A percentile compares a stretch with the other conserved stretches of the same genome.
phyloP scores from a whole-genome alignment of 306 rosid species.

The Cyamopsis tetragonoloba region DNA sequence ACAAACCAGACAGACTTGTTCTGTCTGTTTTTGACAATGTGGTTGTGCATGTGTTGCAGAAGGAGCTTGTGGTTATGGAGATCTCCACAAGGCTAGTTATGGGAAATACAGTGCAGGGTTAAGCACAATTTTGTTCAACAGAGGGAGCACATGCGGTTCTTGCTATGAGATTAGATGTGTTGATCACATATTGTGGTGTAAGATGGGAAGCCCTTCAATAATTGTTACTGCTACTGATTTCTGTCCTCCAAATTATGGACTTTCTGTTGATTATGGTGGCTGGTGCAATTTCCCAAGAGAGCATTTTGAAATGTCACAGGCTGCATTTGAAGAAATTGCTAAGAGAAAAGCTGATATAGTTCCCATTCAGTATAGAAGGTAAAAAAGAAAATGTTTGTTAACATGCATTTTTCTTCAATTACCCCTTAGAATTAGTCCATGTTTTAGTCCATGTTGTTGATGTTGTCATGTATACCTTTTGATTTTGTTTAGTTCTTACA shows the following conservation, averaged over 20 bases:
- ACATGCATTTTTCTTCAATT: no score
- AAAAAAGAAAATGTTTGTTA: constrained; percentile 1
- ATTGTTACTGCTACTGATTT: constrained; percentile 91
- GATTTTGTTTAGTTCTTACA: no score
- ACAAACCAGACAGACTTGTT: no score
- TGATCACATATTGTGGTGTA: constrained; percentile 91
- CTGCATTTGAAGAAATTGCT: constrained; percentile 81
- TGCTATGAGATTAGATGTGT: constrained; percentile 94
- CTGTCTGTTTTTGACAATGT: constrained; percentile 19
- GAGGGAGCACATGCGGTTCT: constrained; percentile 91
- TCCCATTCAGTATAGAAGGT: constrained; percentile 95
- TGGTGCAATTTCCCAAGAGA: constrained; percentile 95
- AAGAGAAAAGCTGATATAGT: constrained; percentile 76
- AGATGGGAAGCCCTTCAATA: constrained; percentile 80
- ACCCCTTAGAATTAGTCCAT: no score
- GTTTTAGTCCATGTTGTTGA: no score
- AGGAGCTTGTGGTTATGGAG: constrained; percentile 99
- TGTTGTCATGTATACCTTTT: no score
- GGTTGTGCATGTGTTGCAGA: constrained; percentile 53
- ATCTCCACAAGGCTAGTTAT: constrained; percentile 73
- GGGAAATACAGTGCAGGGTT: constrained; percentile 82
- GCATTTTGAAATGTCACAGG: constrained; percentile 90
- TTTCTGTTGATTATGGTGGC: constrained; percentile 90
- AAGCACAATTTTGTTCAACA: constrained; percentile 79
- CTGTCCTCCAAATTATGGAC: constrained; percentile 89